phyloP scores from a whole-genome alignment of 768 basidiomycete genomes.

The Kwoniella dejecticola region DNA sequence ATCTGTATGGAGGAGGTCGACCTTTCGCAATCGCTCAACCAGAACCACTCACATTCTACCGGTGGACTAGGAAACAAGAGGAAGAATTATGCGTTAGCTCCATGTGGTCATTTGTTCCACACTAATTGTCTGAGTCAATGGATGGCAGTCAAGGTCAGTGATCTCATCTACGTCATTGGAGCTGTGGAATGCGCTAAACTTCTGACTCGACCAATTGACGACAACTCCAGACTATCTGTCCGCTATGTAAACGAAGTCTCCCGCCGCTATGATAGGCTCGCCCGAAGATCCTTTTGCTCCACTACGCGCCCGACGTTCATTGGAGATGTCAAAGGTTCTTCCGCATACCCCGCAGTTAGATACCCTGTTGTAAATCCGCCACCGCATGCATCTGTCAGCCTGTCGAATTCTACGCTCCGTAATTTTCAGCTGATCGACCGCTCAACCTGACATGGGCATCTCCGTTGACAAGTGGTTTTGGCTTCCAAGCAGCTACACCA shows the following conservation, averaged over 20 bases:
- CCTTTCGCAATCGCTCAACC: conserved; percentile 49
- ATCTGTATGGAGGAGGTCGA: conserved; percentile 91
- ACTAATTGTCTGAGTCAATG: conserved; percentile 72
- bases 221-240: conserved; percentile 73
- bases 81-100: conserved; percentile 72
- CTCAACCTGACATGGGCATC: no score
- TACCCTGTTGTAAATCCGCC: no score
- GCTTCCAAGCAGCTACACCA: no score
- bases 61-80: conserved; percentile 20
- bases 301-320: no score
- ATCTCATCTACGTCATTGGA: conserved; percentile 16
- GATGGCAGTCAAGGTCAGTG: conserved; percentile 63
- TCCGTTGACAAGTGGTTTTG: no score
- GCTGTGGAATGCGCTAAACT: conserved; percentile 54
- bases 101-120: conserved; percentile 87
- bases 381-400: no score
- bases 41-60: conserved; percentile 50
- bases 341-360: no score
- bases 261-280: conserved; percentile 71
- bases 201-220: conserved; percentile 60
- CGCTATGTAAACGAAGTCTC: conserved; percentile 80
- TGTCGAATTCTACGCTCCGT: no score
- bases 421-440: no score
- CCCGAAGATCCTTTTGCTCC: no score
- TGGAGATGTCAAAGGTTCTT: no score